phyloP scores from a whole-genome alignment of 768 basidiomycete species.

The Kwoniella pini region DNA sequence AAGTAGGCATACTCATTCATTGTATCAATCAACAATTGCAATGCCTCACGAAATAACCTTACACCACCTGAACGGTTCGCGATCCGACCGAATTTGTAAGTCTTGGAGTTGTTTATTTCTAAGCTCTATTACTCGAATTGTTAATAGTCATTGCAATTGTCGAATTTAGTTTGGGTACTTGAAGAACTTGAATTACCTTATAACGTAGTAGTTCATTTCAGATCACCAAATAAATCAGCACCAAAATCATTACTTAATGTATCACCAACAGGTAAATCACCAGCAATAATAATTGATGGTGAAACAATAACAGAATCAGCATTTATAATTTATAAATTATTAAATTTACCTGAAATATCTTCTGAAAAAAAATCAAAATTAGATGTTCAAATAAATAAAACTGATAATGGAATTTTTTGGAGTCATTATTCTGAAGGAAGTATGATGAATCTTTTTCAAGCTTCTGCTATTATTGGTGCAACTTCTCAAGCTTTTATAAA shows the following conservation, averaged over 20 bases:
- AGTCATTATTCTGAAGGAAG: constrained; percentile 46
- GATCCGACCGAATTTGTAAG: constrained; percentile 51
- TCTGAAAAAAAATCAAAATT: neutral
- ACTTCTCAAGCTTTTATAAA: constrained; percentile 5
- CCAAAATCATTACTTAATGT: constrained; percentile 43
- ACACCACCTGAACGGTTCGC: constrained; percentile 48
- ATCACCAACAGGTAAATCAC: constrained; percentile 45
- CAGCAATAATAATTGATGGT: constrained; percentile 34
- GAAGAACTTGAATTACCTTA: constrained; percentile 50
- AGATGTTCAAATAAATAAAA: constrained; percentile 18
- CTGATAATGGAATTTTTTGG: constrained; percentile 39
- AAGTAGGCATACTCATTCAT: no score
- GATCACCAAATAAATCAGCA: constrained; percentile 27
- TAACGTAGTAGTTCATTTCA: constrained; percentile 45
- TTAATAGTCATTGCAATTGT: neutral
- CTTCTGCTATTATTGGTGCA: constrained; percentile 21
- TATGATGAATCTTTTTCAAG: constrained; percentile 45
- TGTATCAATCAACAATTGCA: no score
- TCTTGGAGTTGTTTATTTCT: constrained; percentile 1
- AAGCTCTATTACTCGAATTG: no score
- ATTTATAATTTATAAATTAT: constrained; percentile 38
- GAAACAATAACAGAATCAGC: constrained; percentile 37
- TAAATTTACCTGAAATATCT: constrained; percentile 14
- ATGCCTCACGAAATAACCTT: constrained; percentile 36
- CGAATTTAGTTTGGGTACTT: constrained; percentile 42